Conservation (phyloP, 768 basidiomycete genomes). For the Butyriboletus loyo region DNA sequence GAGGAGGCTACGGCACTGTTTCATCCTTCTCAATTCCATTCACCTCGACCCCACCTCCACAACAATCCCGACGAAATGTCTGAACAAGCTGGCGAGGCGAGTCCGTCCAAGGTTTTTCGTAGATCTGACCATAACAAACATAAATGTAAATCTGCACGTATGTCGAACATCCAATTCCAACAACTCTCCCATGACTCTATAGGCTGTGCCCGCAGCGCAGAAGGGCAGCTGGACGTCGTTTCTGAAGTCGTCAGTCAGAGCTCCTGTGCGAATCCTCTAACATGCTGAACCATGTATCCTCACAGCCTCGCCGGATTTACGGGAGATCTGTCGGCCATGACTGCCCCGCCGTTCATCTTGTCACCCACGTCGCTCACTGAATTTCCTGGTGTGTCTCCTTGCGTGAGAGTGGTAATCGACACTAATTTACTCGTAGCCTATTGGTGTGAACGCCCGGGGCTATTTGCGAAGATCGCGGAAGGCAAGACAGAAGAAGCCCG, state of each 20-base stretch:
- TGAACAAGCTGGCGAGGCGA: constrained; percentile 43
- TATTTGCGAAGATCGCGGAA: constrained; percentile 84
- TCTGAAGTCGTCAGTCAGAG: constrained; percentile 73
- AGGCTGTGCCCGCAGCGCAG: constrained; percentile 80
- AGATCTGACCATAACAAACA: constrained; percentile 23
- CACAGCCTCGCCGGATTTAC: constrained; percentile 79
- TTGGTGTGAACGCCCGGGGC: constrained; percentile 92
- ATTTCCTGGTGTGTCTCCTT: constrained; percentile 65
- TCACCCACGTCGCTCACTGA: constrained; percentile 90
- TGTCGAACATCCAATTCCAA: constrained; percentile 27
- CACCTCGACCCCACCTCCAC: not conserved
- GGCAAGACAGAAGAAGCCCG: constrained; percentile 72
- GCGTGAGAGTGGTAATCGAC: not conserved
- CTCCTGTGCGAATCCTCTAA: not conserved
- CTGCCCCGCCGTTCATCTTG: constrained; percentile 88
- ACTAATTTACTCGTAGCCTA: constrained; percentile 55
- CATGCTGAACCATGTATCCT: constrained; percentile 1
- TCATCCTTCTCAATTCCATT: constrained; percentile 8
- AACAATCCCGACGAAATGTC: constrained; percentile 26
- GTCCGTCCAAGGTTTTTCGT: constrained; percentile 21
- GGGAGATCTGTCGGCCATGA: constrained; percentile 81
- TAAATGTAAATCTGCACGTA: constrained; percentile 35
- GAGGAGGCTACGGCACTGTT: not conserved
- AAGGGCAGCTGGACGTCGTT: constrained; percentile 87
- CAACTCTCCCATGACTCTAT: constrained; percentile 19